These are phyloP conservation scores for Artomyces pyxidatus DNA, from an alignment of 768 basidiomycete genomes.

Conservation along the genomic window DNA sequence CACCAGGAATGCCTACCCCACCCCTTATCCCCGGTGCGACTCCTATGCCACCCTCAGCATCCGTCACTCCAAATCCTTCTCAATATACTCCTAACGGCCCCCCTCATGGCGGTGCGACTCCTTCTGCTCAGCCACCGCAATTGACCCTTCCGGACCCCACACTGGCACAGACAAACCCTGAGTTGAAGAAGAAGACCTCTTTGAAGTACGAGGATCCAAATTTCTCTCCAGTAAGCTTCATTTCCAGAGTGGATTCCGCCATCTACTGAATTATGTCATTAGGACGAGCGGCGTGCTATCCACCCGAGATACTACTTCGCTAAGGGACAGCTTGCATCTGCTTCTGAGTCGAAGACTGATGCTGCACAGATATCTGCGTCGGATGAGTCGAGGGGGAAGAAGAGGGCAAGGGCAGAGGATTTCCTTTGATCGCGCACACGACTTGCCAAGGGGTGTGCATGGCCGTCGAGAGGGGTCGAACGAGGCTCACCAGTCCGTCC, in stretches of 20 bases:
- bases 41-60: slow-evolving; percentile 19
- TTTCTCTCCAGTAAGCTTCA: slow-evolving; percentile 61
- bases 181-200: slow-evolving; percentile 68
- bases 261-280: not conserved
- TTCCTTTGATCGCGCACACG: slow-evolving; percentile 41
- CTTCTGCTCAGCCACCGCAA: slow-evolving; percentile 16
- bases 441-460: not conserved
- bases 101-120: slow-evolving; percentile 6
- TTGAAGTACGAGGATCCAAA: slow-evolving; percentile 73
- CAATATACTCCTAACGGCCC: slow-evolving; percentile 20
- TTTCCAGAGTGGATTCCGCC: not conserved
- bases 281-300: slow-evolving; percentile 77
- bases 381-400: slow-evolving; percentile 71
- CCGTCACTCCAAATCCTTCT: slow-evolving; percentile 20
- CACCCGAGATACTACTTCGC: slow-evolving; percentile 53
- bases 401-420: slow-evolving; percentile 81
- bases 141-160: slow-evolving; percentile 47
- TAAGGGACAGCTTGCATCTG: slow-evolving; percentile 27
- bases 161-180: slow-evolving; percentile 57
- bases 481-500: slow-evolving; percentile 26
- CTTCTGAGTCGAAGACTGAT: slow-evolving; percentile 24
- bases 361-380: slow-evolving; percentile 21
- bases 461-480: slow-evolving; percentile 1
- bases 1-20: slow-evolving; percentile 20
- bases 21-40: slow-evolving; percentile 22